Conservation (phyloP, 345 rosid species). For the Euphorbia lathyris region DNA sequence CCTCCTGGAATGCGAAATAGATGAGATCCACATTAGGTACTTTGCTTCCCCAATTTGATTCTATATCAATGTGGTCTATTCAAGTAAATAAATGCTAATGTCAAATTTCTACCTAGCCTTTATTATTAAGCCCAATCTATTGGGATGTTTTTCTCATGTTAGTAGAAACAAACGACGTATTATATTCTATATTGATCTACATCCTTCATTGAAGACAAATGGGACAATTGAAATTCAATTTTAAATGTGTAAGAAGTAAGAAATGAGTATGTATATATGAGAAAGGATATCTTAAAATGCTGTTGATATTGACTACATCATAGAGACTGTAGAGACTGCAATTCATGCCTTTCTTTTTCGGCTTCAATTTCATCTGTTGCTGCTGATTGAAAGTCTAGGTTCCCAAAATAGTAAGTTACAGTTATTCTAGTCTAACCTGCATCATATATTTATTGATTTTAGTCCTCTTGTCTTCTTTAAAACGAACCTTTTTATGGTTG, state of each 20-base stretch:
- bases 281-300: too few relatives aligned
- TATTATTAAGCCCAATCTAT: constrained; percentile 4
- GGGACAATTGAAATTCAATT: neutral
- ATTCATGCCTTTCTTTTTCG: too few relatives aligned
- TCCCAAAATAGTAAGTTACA: neutral
- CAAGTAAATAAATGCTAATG: neutral
- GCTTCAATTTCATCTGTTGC: too few relatives aligned
- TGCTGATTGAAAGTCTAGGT: too few relatives aligned
- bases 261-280: neutral
- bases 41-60: constrained; percentile 9
- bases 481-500: neutral
- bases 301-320: too few relatives aligned
- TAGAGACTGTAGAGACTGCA: too few relatives aligned
- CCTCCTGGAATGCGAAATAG: constrained; percentile 69
- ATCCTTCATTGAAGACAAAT: neutral
- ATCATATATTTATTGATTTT: neutral
- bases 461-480: neutral
- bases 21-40: constrained; percentile 32
- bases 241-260: neutral
- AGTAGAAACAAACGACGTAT: neutral
- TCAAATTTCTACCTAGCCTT: neutral
- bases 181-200: neutral
- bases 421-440: neutral
- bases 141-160: neutral
- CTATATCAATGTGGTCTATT: neutral